phyloP scores from a whole-genome alignment of 108 stramenopile species.

The Cyclotella cryptica region DNA sequence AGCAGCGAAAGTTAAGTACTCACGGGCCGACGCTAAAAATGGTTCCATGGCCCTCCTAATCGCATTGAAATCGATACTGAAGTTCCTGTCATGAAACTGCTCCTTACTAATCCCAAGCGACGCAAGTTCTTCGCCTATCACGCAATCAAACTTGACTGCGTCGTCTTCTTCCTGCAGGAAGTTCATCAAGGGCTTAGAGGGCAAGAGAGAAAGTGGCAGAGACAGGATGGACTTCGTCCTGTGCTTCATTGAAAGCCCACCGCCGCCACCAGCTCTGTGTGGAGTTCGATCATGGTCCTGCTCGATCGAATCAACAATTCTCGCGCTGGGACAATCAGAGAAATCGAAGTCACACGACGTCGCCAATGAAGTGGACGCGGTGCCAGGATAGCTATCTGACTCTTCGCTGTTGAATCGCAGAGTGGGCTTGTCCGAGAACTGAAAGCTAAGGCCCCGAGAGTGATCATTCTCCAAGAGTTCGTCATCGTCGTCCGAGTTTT shows the following conservation, averaged over 20 bases:
- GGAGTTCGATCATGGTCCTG: background rate
- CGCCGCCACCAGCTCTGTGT: background rate
- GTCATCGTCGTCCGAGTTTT: constrained; percentile 36
- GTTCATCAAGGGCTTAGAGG: constrained; percentile 35
- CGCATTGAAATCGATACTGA: constrained; percentile 31
- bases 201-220: constrained; percentile 39
- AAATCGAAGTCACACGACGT: constrained; percentile 35
- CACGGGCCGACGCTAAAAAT: constrained; percentile 48
- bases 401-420: constrained; percentile 14
- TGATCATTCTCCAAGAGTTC: constrained; percentile 25
- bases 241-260: constrained; percentile 45
- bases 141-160: constrained; percentile 27
- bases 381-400: constrained; percentile 28
- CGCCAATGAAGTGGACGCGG: constrained; percentile 30
- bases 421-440: background rate
- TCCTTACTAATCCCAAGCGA: constrained; percentile 13
- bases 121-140: constrained; percentile 29
- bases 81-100: constrained; percentile 18
- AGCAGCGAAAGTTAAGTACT: constrained; percentile 3
- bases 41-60: constrained; percentile 55
- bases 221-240: constrained; percentile 45
- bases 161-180: constrained; percentile 26
- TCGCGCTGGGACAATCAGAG: background rate
- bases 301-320: background rate
- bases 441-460: background rate